Base-by-base conservation (phyloP, 1,284 basidiomycete species). In the Pseudomicrostroma phylloplanum region DNA sequence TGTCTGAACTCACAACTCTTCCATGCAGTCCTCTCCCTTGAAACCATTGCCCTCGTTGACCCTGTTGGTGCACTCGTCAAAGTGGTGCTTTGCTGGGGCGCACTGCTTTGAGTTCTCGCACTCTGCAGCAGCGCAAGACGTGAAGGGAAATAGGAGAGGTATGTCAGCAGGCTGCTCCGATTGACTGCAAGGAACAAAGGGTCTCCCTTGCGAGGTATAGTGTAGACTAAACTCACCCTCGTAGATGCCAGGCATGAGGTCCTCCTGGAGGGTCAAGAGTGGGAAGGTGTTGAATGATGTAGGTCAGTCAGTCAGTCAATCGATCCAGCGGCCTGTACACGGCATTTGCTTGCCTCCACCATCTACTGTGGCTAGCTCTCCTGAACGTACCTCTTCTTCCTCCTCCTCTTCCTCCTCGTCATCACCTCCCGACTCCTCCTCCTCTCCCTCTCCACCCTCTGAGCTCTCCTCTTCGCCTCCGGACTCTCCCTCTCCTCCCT, bases 51-150 rank as follows among this genome's bases (percentile, higher is more conserved):
- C 77, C 49, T 67, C 70, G 21, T 67, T 64, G 30, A 79, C 76
- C 15, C 77, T 72, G 67, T 72, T 69, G 63, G 71, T 59, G 71
- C 77, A 79, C 56, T 78, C 74, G 54, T 77, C 73, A 58, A 79
- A 79, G 73, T 79, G 77, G 66, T 76, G 74, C 70, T 73, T 75
- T 55, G 69, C 66, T 15, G 70, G 61, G 51, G 69, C 69, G 62
- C 77, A 79, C 23, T 65, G 61, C 48, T 76, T 68, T 36, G 77
- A 78, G 64, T 76, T 73, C 61, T 78, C 71, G 68, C 77, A 79
- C n/a, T 64, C 73, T 61, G 13, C n/a, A 40, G 21, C 30, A 26
- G 15, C 7, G n/a, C 21, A 11, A 26, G 15, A 17, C n/a, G 55
- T 36, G 39, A 8, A 49, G 15, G 30, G 30, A 54, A 1, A 36